Evolutionary conservation across 768 basidiomycete genomes (phyloP).

Genomic region (Psilocybe cubensis): DNA sequence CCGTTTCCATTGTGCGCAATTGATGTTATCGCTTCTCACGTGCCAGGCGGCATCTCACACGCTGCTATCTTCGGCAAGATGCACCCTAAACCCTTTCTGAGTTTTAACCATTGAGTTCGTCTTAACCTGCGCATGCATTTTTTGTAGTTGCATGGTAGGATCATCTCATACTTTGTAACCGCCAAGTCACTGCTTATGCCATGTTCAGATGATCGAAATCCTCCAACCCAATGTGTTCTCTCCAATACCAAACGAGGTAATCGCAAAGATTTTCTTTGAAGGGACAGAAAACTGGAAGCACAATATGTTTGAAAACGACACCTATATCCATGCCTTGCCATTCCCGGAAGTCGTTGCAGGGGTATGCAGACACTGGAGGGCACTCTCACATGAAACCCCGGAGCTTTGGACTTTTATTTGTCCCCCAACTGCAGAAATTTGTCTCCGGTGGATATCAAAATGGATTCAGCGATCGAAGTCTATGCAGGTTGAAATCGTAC

Average conservation of each 20-base stretch:
- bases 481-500: constrained; percentile 16
- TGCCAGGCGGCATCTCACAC: too few species aligned
- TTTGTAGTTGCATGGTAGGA: too few species aligned
- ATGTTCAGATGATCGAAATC: too few species aligned
- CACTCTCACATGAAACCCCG: neutral
- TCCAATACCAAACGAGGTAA: constrained; percentile 13
- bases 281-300: constrained; percentile 8
- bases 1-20: too few species aligned
- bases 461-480: constrained; percentile 21
- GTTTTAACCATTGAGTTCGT: too few species aligned
- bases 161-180: too few species aligned
- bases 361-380: constrained; percentile 4
- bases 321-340: neutral
- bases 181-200: too few species aligned
- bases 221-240: neutral
- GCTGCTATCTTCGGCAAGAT: neutral
- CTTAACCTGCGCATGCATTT: too few species aligned
- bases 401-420: constrained; percentile 4
- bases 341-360: constrained; percentile 1
- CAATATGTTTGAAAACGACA: neutral
- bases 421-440: neutral
- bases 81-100: neutral
- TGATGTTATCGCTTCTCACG: too few species aligned
- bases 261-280: constrained; percentile 10
- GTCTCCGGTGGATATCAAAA: constrained; percentile 14